Evolutionary conservation across 1,139 yeast genomes (phyloP).

Genomic region (Casaregolazyma lundiana): DNA sequence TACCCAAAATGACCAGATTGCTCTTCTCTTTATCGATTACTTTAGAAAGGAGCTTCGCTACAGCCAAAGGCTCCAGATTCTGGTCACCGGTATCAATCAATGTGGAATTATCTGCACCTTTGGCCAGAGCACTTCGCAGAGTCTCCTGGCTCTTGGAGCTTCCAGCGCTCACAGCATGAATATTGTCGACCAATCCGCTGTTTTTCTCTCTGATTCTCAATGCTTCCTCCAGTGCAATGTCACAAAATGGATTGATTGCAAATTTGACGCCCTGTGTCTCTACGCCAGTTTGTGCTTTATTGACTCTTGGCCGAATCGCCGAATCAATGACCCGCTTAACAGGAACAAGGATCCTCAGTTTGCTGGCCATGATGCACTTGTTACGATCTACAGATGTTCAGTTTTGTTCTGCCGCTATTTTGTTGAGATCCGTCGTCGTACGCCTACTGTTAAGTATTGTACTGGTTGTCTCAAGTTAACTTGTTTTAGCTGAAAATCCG

Average conservation of each 20-base stretch:
- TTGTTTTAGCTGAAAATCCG: neutral
- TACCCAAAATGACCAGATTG: constrained; percentile 83
- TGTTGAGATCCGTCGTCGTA: neutral
- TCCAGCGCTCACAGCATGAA: constrained; percentile 93
- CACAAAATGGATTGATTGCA: constrained; percentile 95
- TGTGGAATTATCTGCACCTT: constrained; percentile 87
- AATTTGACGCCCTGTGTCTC: constrained; percentile 90
- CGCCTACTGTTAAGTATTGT: neutral
- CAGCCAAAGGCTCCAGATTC: constrained; percentile 78
- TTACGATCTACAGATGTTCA: neutral
- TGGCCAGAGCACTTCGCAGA: constrained; percentile 84
- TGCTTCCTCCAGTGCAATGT: constrained; percentile 93
- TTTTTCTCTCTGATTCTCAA: constrained; percentile 69
- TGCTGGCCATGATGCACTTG: constrained; percentile 17
- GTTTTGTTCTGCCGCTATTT: neutral
- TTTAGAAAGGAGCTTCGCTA: constrained; percentile 77
- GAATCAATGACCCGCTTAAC: constrained; percentile 93
- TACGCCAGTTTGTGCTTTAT: constrained; percentile 78
- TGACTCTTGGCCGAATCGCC: constrained; percentile 89
- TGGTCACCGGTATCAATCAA: constrained; percentile 62
- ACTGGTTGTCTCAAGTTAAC: neutral
- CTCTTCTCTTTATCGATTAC: constrained; percentile 66
- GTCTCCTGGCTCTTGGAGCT: constrained; percentile 84
- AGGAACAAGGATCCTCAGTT: constrained; percentile 80
- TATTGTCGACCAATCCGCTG: constrained; percentile 55